Evolutionary conservation across 73 alveolate genomes (phyloP).

Genomic region (Blepharisma japonicum): DNA sequence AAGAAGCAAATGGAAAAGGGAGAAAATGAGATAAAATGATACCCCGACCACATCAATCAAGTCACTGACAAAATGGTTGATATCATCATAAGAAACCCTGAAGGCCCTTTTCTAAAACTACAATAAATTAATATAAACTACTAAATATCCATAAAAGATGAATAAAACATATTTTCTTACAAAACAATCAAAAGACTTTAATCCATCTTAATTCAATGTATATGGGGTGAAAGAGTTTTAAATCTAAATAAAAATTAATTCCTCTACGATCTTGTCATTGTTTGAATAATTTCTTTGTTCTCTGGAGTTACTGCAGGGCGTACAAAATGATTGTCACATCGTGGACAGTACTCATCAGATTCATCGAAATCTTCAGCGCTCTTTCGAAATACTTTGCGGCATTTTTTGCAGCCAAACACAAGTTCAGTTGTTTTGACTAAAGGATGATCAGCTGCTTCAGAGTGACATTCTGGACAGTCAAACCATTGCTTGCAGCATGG

Average conservation of each 20-base stretch:
- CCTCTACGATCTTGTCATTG: neutral
- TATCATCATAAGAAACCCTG: conserved; percentile 9
- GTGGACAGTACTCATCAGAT: conserved; percentile 88
- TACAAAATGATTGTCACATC: conserved; percentile 72
- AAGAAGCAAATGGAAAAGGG: neutral
- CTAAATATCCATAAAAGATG: too few species aligned
- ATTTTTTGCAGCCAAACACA: conserved; percentile 81
- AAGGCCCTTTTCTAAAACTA: neutral
- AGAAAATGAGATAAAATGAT: neutral
- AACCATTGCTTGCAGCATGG: conserved; percentile 86
- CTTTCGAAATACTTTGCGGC: conserved; percentile 86
- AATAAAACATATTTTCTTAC: too few species aligned
- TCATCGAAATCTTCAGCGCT: conserved; percentile 76
- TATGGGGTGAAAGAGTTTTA: too few species aligned
- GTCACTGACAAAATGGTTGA: conserved; percentile 27
- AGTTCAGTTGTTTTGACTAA: conserved; percentile 59
- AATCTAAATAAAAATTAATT: too few species aligned
- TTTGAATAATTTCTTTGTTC: conserved; percentile 38
- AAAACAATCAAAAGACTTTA: too few species aligned
- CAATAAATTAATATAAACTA: too few species aligned
- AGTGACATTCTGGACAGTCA: conserved; percentile 91
- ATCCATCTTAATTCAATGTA: too few species aligned
- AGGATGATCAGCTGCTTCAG: conserved; percentile 74
- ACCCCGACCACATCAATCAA: neutral
- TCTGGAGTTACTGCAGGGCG: conserved; percentile 68